Conservation (phyloP, 2,329 filamentous ascomycete species). For the Elsinoe perseae region DNA sequence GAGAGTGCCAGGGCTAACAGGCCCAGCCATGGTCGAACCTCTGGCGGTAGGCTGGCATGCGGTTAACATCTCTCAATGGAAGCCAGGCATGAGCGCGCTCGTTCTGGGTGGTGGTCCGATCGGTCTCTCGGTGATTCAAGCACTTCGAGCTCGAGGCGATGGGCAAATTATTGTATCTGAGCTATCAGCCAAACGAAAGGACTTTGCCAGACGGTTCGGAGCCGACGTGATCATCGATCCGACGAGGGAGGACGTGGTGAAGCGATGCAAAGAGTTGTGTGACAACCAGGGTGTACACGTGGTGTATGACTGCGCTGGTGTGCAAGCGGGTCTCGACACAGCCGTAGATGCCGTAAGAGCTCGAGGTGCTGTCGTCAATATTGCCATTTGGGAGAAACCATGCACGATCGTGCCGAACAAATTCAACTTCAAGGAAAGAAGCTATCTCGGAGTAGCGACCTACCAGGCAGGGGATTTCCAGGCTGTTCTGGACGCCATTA, state of each 20-base stretch:
- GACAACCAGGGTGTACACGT: conserved; percentile 43
- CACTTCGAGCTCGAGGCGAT: conserved; percentile 37
- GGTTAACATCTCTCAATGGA: conserved; percentile 44
- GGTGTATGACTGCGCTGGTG: conserved; percentile 47
- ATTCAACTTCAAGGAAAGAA: conserved; percentile 46
- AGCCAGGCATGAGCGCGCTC: conserved; percentile 39
- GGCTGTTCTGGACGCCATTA: conserved; percentile 41
- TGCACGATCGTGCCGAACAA: conserved; percentile 44
- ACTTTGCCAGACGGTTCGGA: conserved; percentile 45
- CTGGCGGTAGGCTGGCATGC: conserved; percentile 51
- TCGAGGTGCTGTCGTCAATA: conserved; percentile 47
- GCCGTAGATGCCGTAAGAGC: conserved; percentile 44
- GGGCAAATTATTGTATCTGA: conserved; percentile 48
- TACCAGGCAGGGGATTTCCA: conserved; percentile 47
- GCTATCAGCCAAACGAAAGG: conserved; percentile 40
- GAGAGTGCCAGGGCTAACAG: background rate
- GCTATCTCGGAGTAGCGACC: conserved; percentile 46
- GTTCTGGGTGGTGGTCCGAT: conserved; percentile 49
- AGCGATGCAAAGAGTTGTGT: conserved; percentile 37
- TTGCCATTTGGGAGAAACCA: conserved; percentile 50
- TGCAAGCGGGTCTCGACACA: conserved; percentile 44
- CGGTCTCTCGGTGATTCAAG: conserved; percentile 44
- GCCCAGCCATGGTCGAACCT: conserved; percentile 45
- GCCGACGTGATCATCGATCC: conserved; percentile 47
- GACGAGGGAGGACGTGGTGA: conserved; percentile 41